These are phyloP conservation scores for Prototheca cutis DNA, from an alignment of 163 green algal species.

Conservation along the genomic window DNA sequence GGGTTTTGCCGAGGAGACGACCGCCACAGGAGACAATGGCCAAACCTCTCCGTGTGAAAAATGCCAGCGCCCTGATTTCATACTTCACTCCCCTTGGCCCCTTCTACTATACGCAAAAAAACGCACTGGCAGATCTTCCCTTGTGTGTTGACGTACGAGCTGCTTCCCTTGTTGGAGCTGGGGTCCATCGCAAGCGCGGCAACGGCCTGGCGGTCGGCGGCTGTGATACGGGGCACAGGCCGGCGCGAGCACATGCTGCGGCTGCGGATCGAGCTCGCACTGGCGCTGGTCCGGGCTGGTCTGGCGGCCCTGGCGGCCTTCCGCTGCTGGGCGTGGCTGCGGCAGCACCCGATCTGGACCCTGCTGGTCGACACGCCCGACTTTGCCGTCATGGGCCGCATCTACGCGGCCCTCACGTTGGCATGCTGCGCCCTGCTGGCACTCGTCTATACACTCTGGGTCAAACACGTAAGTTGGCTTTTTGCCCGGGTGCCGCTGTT, in stretches of 20 bases:
- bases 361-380: neutral
- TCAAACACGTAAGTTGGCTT: neutral
- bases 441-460: neutral
- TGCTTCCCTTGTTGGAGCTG: slow-evolving; percentile 12
- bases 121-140: slow-evolving; percentile 5
- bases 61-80: neutral
- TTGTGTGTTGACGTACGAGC: slow-evolving; percentile 5
- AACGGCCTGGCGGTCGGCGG: slow-evolving; percentile 2
- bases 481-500: too few relatives aligned
- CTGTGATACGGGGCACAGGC: neutral
- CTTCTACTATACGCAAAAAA: too few relatives aligned
- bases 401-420: neutral
- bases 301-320: neutral
- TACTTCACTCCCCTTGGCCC: too few relatives aligned
- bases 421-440: neutral
- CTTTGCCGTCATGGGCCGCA: neutral
- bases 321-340: neutral
- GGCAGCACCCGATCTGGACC: neutral
- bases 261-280: neutral
- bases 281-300: neutral
- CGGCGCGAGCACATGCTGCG: slow-evolving; percentile 4
- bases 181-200: slow-evolving; percentile 2
- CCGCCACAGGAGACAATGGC: neutral
- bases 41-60: neutral
- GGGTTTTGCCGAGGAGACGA: neutral